phyloP scores from a whole-genome alignment of 495 filamentous ascomycete genomes.

The Penicillium desertorum region DNA sequence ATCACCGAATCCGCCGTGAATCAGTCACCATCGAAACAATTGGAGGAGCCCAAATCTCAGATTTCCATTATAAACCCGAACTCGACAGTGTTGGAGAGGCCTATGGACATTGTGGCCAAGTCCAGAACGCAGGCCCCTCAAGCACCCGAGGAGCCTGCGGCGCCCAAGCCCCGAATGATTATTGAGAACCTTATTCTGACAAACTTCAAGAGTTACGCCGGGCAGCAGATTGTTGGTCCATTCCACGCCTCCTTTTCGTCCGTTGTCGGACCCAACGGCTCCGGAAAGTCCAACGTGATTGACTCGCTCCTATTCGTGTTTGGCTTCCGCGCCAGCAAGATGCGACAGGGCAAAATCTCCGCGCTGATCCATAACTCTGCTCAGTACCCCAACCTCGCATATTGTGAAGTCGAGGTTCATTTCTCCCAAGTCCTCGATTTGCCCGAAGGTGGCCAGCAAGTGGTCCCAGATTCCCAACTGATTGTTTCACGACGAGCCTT shows the following conservation, averaged over 20 bases:
- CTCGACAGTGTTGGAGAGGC: conserved; percentile 75
- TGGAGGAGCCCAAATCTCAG: conserved; percentile 43
- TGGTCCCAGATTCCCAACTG: conserved; percentile 78
- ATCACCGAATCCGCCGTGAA: conserved; percentile 74
- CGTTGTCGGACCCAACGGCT: conserved; percentile 96
- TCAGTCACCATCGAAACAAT: conserved; percentile 44
- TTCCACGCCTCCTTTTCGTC: conserved; percentile 99
- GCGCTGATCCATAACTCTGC: conserved; percentile 97
- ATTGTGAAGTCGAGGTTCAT: conserved; percentile 93
- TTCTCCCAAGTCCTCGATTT: conserved; percentile 93
- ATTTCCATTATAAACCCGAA: conserved; percentile 70
- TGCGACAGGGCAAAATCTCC: conserved; percentile 98
- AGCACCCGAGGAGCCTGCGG: conserved; percentile 63
- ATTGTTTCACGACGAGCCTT: conserved; percentile 90
- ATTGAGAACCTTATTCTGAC: conserved; percentile 85
- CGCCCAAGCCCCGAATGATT: conserved; percentile 79
- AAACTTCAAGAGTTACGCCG: conserved; percentile 99
- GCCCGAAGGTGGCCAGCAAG: conserved; percentile 67
- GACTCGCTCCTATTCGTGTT: conserved; percentile 98
- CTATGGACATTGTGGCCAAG: conserved; percentile 93
- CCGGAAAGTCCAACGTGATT: conserved; percentile 98
- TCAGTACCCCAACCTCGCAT: conserved; percentile 74
- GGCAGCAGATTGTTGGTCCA: conserved; percentile 89
- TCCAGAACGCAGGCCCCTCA: conserved; percentile 70
- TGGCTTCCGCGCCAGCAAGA: conserved; percentile 97